Evolutionary conservation across 768 basidiomycete genomes (phyloP), one percentile per base, ranked within the genome.

Genomic region (Suillus paluster): DNA sequence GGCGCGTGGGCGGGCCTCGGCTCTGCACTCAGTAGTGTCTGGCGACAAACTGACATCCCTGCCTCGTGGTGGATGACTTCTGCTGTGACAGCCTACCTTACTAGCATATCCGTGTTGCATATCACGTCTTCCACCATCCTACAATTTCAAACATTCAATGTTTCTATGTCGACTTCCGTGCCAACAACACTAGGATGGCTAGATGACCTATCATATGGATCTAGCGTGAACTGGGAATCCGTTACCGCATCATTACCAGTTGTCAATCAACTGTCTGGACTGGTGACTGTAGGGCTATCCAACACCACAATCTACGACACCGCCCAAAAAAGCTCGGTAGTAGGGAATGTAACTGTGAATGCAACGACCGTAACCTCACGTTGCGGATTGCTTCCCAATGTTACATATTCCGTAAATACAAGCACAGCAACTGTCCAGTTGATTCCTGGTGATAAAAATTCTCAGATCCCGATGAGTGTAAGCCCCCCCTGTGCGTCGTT

Each of bases 1-100:
- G 48, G 42, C 14, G 68, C 68, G 4, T 69, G 68, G 68, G 33
- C 36, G 1, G 68, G 68, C 15, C 57, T 69, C n/a, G 68, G 68
- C 0, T 60, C 68, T 11, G 64, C 68, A 8, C 49, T 64, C n/a
- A 38, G 44, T n/a, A 54, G 25, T 11, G 21, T 68, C 34, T 68
- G 64, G 65, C 54, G 39, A 38, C 68, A 69, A 44, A 59, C 48
- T n/a, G 41, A 55, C 17, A 49, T 69, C 25, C 57, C 62, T 15
- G 59, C 68, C 21, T 65, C 68, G 9, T 38, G 60, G n/a, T 52
- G 46, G 46, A 55, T 30, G 36, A 60, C 49, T 33, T 30, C 60
- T n/a, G 45, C 55, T 19, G 55, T 61, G 12, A 44, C 63, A 11
- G 4, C 58, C 9, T 69, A 69, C 53, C 63, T 69, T 9, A 59